These are phyloP conservation scores for Diaporthe sp. DNA, from an alignment of 2,329 filamentous ascomycete species.

Conservation along the genomic window DNA sequence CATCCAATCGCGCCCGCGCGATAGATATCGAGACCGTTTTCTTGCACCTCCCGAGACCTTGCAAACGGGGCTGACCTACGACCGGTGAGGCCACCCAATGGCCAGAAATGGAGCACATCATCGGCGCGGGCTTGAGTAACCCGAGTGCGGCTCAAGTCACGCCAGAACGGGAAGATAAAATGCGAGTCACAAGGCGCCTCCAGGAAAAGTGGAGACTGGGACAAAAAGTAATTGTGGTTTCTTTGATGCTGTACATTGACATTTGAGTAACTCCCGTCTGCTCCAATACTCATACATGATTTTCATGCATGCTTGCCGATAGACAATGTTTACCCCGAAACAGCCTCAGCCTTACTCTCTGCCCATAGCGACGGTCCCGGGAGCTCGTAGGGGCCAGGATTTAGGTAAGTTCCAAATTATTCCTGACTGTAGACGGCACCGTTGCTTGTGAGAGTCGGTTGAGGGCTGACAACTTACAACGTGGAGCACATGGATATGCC, in stretches of 20 bases:
- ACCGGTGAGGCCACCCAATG: slow-evolving; percentile 12
- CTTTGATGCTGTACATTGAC: background rate
- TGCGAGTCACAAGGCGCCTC: background rate
- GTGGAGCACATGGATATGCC: background rate
- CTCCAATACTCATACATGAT: background rate
- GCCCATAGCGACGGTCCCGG: background rate
- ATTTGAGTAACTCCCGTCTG: background rate
- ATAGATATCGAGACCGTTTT: background rate
- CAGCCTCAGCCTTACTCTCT: background rate
- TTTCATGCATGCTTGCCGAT: background rate
- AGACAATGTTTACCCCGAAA: background rate
- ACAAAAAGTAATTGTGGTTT: background rate
- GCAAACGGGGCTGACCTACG: slow-evolving; percentile 4
- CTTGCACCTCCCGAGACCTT: slow-evolving; percentile 4
- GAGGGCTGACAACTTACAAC: background rate
- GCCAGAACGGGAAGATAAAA: background rate
- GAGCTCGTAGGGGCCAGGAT: background rate
- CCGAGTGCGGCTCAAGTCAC: slow-evolving; percentile 10
- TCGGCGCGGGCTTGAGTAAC: slow-evolving; percentile 14
- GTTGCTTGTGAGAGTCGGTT: background rate
- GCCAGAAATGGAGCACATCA: background rate
- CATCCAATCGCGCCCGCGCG: background rate
- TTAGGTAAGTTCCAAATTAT: background rate
- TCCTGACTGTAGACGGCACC: background rate
- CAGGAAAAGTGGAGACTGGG: background rate